Evolutionary conservation across 1,284 basidiomycete genomes (phyloP), one percentile per base, ranked within the genome.

Genomic region (Boletus subluridellus): DNA sequence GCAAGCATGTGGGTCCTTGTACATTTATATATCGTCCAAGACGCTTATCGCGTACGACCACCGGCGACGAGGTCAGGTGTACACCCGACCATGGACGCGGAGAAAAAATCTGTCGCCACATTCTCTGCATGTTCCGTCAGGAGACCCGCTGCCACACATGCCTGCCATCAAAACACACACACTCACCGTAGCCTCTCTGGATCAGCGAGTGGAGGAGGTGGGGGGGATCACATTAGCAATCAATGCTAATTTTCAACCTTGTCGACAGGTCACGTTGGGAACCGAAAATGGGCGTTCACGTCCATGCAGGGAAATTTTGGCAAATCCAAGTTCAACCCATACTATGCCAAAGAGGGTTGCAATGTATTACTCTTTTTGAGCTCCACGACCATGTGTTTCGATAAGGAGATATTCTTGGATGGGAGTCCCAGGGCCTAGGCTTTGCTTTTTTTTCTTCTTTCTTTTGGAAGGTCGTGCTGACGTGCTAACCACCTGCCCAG

Each of bases 321-420:
- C 35, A 61, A 58, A 56, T 51, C 44, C 30, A 21, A 52, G 44
- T 37, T 42, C 24, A 37, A 32, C 28, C 21, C 49, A 48, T 39
- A n/a, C 39, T 35, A 64, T 56, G 34, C 64, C 61, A 66, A 64
- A 62, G 47, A 17, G 10, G 63, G 63, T 26, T 39, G 52, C 38
- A 39, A 57, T 35, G n/a, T 15, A n/a, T 38, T 41, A 48, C 48
- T 48, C 48, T 28, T 28, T 32, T 39, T 12, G 11, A 45, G 39
- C 39, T 21, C 49, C 51, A 55, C 24, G 49, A 37, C 46, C 66
- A 54, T 54, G 64, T 45, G 55, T 21, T 28, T 41, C 37, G 65
- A 69, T 68, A 69, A 69, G 51, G 42, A 42, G 60, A 51, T 66
- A 69, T 66, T 69, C 55, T 66, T 68, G 64, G 66, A 50, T 41